Base-by-base conservation (phyloP, 768 basidiomycete genomes). In the Paxillus rubicundulus region DNA sequence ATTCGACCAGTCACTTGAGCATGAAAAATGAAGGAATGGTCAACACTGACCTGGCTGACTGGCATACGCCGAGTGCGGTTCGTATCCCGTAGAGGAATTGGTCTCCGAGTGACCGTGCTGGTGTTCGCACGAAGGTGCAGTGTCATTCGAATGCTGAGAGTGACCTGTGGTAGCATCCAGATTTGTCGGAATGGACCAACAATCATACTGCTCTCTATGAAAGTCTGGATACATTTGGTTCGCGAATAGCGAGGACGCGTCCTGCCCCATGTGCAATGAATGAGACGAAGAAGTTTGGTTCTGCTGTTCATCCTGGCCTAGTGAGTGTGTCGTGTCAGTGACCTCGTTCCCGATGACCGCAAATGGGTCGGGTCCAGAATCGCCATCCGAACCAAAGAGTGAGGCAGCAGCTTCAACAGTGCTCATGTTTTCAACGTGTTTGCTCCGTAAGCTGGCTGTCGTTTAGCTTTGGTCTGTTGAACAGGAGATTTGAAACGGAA, bases 401-500 rank as follows among this genome's bases (percentile, higher is more conserved):
- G 87, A 84, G 47, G 89, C 86, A 33, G 90, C 90, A 59, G 87
- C 84, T 74, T 89, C 87, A 51, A 86, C 82, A 59, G 77, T 74
- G 66, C 74, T 79, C 85, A 87, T 86, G 62, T 62, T 61, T 68
- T 57, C 66, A 71, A 59, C 68, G 68, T 71, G 68, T 63, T 49
- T 41, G 45, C 42, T 34, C 46, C 57, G 49, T 42, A 42, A 54
- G 39, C 50, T 27, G 59, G 42, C 36, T 52, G 27, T 45, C 30
- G 55, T 27, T 50, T 42, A 30, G 54, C 36, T 21, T 27, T 53
- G 50, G 38, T 54, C 60, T 66, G 62, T 59, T 20, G 43, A 36
- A 9, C 37, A 30, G 33, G 45, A n/a, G 33, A 20, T 32, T 32
- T 49, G 39, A 49, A 52, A 50, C 9, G 45, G 52, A 45, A 36